Conservation (phyloP, 2,329 filamentous ascomycete genomes). For the Fusarium paranaense region DNA sequence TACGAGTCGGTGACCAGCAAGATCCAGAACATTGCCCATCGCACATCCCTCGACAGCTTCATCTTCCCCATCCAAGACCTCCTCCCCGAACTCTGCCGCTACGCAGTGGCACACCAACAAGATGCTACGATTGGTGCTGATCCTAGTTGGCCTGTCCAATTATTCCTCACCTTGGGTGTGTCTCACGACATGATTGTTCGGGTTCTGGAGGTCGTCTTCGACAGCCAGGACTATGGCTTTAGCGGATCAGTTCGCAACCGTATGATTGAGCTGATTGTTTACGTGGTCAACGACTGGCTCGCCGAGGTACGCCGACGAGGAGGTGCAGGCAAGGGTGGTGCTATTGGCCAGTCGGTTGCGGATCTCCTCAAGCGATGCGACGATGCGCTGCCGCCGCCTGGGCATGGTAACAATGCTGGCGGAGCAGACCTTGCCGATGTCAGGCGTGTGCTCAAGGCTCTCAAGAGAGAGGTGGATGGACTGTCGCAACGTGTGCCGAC, state of each 20-base stretch:
- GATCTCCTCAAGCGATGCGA: conserved; percentile 66
- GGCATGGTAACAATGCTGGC: conserved; percentile 57
- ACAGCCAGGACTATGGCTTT: conserved; percentile 70
- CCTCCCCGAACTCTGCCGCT: conserved; percentile 72
- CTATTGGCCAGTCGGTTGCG: conserved; percentile 57
- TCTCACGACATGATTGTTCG: conserved; percentile 68
- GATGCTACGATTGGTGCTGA: conserved; percentile 69
- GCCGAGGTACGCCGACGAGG: conserved; percentile 62
- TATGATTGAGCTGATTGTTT: conserved; percentile 67
- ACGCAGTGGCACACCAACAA: conserved; percentile 69
- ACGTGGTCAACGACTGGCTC: conserved; percentile 62
- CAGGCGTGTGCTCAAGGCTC: conserved; percentile 54
- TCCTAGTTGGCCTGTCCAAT: conserved; percentile 66
- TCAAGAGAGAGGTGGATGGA: conserved; percentile 58
- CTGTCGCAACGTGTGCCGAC: conserved; percentile 57
- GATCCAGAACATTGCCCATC: conserved; percentile 73
- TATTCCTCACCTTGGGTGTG: conserved; percentile 67
- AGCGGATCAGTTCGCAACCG: conserved; percentile 61
- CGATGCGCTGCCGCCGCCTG: conserved; percentile 53
- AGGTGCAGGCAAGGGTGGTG: conserved; percentile 53
- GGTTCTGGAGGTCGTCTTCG: conserved; percentile 67
- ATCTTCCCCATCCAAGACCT: conserved; percentile 73
- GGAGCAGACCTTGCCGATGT: conserved; percentile 60
- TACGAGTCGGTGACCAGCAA: conserved; percentile 77
- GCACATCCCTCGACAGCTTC: conserved; percentile 72